Percentiles rank a stretch among this genome's conserved stretches.
These are phyloP conservation scores for Trichoderma semiorbis DNA, from an alignment of 2,329 filamentous ascomycete species.

Conservation along the genomic window DNA sequence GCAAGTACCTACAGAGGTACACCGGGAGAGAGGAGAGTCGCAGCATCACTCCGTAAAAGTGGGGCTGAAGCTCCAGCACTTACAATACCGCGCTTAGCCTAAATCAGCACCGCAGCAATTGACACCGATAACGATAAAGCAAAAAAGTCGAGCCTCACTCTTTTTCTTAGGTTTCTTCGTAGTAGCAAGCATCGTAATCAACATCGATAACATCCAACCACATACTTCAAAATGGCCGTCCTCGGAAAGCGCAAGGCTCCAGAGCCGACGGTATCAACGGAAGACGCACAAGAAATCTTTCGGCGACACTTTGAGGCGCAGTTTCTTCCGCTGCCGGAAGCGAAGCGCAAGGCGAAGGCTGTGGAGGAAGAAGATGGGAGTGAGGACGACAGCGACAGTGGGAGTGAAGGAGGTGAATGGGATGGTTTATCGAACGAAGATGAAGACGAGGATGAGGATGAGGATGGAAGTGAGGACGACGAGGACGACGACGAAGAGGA, in stretches of 20 bases:
- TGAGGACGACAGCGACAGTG: constrained; percentile 33
- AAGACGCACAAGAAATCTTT: constrained; percentile 70
- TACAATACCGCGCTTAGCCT: background rate
- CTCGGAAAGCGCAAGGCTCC: constrained; percentile 50
- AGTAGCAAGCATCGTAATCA: background rate
- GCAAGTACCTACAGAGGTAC: background rate
- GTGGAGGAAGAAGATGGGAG: constrained; percentile 26
- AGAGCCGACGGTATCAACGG: constrained; percentile 33
- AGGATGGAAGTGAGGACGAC: background rate
- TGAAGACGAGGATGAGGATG: background rate
- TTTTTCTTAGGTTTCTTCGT: background rate
- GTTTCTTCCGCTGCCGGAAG: constrained; percentile 67
- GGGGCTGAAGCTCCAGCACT: background rate
- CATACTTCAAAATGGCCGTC: constrained; percentile 36
- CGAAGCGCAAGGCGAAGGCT: constrained; percentile 29
- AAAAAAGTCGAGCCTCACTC: constrained; percentile 6
- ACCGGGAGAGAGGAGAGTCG: background rate
- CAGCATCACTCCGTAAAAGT: background rate
- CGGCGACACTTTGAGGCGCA: constrained; percentile 82
- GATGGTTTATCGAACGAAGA: constrained; percentile 29
- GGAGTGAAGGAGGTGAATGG: constrained; percentile 28
- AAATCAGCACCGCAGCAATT: constrained; percentile 20
- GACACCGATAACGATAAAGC: constrained; percentile 12
- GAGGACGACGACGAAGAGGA: constrained; percentile 21
- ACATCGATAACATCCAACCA: background rate